Base-by-base conservation (phyloP, 495 filamentous ascomycete genomes). In the Penicillium cataractarum region DNA sequence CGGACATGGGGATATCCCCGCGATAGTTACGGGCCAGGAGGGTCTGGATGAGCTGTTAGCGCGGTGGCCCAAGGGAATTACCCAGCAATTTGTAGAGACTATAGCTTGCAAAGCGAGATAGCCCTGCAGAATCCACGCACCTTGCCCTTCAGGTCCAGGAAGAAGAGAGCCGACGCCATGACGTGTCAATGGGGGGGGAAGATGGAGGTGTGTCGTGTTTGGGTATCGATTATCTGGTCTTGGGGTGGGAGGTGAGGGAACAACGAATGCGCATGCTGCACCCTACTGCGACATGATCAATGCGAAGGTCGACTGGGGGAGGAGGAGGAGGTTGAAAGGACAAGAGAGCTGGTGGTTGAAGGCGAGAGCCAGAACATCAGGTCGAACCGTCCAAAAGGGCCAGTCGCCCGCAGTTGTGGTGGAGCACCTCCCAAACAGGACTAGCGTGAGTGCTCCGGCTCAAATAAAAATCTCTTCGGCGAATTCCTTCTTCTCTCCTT, bases 141-240 rank as follows among this genome's bases (percentile, higher is more conserved):
- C 89, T 99, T 99, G 89, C 96, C 96, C 90, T 99, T 99, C 57
- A 99, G 84, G 78, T 99, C 96, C 69, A 99, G 89, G 76, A 99
- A 99, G 85, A 99, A 99, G 74, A 99, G 74, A 46, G 96, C 96
- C 57, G 96, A 99, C 65, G 95, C 95, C 96, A 98, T 99, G 72
- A 71, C 83, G 66, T 64, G 62, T 70, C 61, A 64, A 71, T 60
- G 63, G 65, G 40, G 50, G 61, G 55, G 60, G 61, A 44, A 53
- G 51, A 19, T 51, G 61, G 35, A 33, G 48, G 29, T 46, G 55
- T 60, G 13, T 17, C 29, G 33, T 49, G 69, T 35, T n/a, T 58
- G 29, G 42, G 46, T 50, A 50, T 50, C 46, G 44, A 58, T 50
- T 58, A 68, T 69, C 58, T 58, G 69, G 64, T 59, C 52, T 58